phyloP scores from a whole-genome alignment of 257 asterid species.

The Oldenlandia corymbosa region DNA sequence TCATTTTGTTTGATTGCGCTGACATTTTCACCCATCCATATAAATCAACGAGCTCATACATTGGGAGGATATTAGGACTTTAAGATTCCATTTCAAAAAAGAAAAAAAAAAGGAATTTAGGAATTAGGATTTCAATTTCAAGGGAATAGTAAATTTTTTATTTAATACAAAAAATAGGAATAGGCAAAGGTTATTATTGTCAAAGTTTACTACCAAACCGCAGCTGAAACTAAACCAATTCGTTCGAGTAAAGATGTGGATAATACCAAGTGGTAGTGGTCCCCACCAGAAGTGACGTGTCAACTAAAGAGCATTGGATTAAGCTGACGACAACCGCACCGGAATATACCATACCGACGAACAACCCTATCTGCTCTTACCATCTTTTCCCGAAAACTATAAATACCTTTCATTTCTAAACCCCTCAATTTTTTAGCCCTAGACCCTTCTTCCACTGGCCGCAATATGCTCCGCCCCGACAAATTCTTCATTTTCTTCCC shows the following conservation, averaged over 20 bases:
- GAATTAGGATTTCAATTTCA: too few species aligned
- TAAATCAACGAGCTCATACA: too few species aligned
- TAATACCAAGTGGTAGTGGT: constrained; percentile 17
- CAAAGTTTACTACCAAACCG: too few species aligned
- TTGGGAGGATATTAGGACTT: too few species aligned
- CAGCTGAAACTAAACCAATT: too few species aligned
- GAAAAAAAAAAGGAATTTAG: too few species aligned
- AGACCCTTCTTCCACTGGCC: constrained; percentile 26
- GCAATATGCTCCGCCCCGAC: constrained; percentile 16
- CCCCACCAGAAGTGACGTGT: constrained; percentile 23
- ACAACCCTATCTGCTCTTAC: constrained; percentile 19
- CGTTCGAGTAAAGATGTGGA: neutral
- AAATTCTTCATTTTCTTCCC: constrained; percentile 12
- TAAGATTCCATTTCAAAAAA: too few species aligned
- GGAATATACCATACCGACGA: constrained; percentile 36
- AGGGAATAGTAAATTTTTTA: too few species aligned
- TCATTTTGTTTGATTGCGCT: too few species aligned
- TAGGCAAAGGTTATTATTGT: too few species aligned
- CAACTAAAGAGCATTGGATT: constrained; percentile 14
- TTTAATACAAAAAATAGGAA: too few species aligned
- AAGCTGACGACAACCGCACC: constrained; percentile 27
- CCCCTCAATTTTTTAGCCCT: constrained; percentile 30
- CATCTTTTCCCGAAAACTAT: constrained; percentile 53
- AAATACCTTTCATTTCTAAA: constrained; percentile 33
- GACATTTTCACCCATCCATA: too few species aligned